These are phyloP conservation scores for Boletus tomentosulus DNA, from an alignment of 768 basidiomycete species.

Conservation along the genomic window DNA sequence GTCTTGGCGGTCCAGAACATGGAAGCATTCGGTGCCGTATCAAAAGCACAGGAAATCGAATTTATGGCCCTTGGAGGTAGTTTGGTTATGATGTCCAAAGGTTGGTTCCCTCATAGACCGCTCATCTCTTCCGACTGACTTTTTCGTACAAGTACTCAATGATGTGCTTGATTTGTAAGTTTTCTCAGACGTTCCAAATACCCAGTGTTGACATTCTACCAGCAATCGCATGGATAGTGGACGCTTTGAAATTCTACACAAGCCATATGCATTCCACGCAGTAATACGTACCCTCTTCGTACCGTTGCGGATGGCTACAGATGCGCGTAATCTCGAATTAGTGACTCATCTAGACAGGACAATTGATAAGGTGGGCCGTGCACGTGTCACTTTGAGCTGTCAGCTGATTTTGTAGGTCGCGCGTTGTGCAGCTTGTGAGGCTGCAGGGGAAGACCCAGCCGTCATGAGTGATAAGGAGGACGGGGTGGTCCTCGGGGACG, in stretches of 20 bases:
- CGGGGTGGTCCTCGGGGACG: constrained; percentile 79
- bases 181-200: neutral
- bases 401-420: constrained; percentile 43
- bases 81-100: constrained; percentile 86
- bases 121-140: constrained; percentile 1
- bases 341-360: constrained; percentile 62
- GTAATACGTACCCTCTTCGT: constrained; percentile 72
- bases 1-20: constrained; percentile 90
- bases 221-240: constrained; percentile 88
- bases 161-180: constrained; percentile 78
- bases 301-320: constrained; percentile 61
- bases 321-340: constrained; percentile 64
- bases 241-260: constrained; percentile 63
- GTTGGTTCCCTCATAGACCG: constrained; percentile 29
- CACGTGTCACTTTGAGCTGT: neutral
- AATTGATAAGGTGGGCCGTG: constrained; percentile 51
- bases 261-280: constrained; percentile 76
- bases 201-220: constrained; percentile 5
- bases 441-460: constrained; percentile 44
- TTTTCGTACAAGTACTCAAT: constrained; percentile 53
- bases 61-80: constrained; percentile 81
- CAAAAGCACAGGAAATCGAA: constrained; percentile 78
- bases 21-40: constrained; percentile 71
- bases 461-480: constrained; percentile 35
- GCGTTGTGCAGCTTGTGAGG: constrained; percentile 54